Evolutionary conservation across 1,284 basidiomycete species (phyloP), one percentile per base, ranked within the genome.

Genomic region (Ustilago hordei): DNA sequence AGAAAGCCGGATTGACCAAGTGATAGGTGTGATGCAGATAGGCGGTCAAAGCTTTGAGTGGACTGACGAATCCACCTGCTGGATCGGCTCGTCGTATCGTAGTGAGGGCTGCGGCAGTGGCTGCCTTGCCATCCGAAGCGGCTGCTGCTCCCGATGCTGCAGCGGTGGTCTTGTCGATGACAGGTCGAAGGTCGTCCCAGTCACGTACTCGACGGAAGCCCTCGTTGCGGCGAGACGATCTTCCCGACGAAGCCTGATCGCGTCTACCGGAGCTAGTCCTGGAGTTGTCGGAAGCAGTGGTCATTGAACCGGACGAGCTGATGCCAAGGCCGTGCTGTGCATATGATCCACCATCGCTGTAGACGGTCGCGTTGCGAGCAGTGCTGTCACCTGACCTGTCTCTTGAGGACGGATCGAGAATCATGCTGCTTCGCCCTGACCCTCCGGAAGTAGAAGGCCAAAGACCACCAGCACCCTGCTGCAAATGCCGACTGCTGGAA

Each of bases 11-110:
- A 52, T 86, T 86, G 72, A 85, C 84, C 39, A 86, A 77, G 50
- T 86, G 84, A 57, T 86, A 86, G 9, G 84, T 86, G 74, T 86
- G 84, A 60, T 86, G 84, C 56, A 86, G 64, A 47, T 85, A 85
- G 23, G 84, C 75, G 31, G 84, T 84, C 60, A 86, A 64, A 8
- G 84, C 84, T 60, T 86, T 86, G 54, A 86, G 78, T 34, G 84
- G 83, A 50, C 84, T 85, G 38, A 86, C 83, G 34, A 77, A 81
- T 17, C 83, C 84, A 32, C 84, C 84, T 9, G 78, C 66, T 9
- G 84, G 84, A 62, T 85, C 84, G 4, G 84, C 84, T 36, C 84
- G 68, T 7, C 83, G 65, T 15, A 64, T 62, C 3, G 69, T 76
- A 12, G 78, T 71, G n/a, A 60, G 53, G 4, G 68, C 68, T 7